Base-by-base conservation (phyloP, 2,329 filamentous ascomycete species). In the Colletotrichum sp. region DNA sequence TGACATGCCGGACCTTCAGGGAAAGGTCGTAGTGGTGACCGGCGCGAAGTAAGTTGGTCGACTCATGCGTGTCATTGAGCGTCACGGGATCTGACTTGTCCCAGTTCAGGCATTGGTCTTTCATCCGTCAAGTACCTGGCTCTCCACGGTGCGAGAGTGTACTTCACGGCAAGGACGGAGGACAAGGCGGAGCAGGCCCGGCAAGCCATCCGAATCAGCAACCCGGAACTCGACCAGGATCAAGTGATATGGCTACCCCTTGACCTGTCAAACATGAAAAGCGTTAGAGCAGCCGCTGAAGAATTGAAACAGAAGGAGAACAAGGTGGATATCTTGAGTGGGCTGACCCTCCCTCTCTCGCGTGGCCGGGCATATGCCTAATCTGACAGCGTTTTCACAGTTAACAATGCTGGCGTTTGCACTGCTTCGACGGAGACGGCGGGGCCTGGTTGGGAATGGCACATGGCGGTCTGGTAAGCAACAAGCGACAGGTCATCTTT, bases 301-400 rank as follows among this genome's bases (percentile, higher is more conserved):
- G 71, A 78, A 49, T 22, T 82, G 62, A 78, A 75, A 32, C 44
- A 52, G 3, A 78, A 64, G 55, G 81, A 82, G 71, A 39, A 25
- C 6, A 78, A 78, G 57, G 61, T 83, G 9, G 80, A 83, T 57
- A 79, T 83, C 3, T 61, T 83, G 12, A 77, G 82, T 83, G 69
- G 55, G 77, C n/a, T 49, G 16, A 19, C 11, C 13, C 9, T 19
- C 6, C 25, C 8, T 6, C 22, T 15, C n/a, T 39, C 5, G 44
- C 11, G 29, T 25, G 4, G 19, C 22, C 27, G 5, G 19, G 6
- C n/a, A 27, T 7, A 22, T 52, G 66, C 15, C 34, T 68, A 12
- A 57, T 36, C 8, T 30, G 57, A 57, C 39, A 15, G 22, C 19
- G 8, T 34, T 30, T 15, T 34, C 12, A 27, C 44, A 74, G 82